These are phyloP conservation scores for Dendrobium catenatum DNA, from an alignment of 106 monocot species.

Conservation along the genomic window DNA sequence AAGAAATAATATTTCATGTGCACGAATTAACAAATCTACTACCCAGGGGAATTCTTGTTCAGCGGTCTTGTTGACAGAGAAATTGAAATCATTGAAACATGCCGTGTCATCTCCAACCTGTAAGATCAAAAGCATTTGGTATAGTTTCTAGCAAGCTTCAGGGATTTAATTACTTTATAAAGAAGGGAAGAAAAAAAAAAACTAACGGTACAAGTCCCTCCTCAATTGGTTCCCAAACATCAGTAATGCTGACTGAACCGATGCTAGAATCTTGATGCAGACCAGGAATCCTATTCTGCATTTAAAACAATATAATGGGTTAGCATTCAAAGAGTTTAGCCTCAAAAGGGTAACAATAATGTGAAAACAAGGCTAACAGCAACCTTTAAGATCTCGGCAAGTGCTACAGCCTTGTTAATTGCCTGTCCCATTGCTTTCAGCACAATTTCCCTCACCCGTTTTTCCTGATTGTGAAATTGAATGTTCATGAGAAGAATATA, in stretches of 20 bases:
- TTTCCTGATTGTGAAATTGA: constrained; percentile 7
- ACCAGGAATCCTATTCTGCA: constrained; percentile 67
- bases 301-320: constrained; percentile 1
- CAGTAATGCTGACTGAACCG: constrained; percentile 88
- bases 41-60: constrained; percentile 81
- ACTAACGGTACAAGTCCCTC: constrained; percentile 97
- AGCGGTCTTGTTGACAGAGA: constrained; percentile 20
- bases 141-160: neutral
- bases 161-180: neutral
- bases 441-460: constrained; percentile 2
- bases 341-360: neutral
- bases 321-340: neutral
- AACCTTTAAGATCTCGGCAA: constrained; percentile 8
- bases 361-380: neutral
- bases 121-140: constrained; percentile 7
- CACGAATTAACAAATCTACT: neutral
- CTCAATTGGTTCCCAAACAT: constrained; percentile 99
- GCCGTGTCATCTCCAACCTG: constrained; percentile 89
- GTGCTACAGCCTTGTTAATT: constrained; percentile 6
- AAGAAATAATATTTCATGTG: neutral
- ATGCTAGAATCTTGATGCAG: constrained; percentile 84
- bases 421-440: constrained; percentile 12
- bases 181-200: neutral
- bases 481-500: neutral
- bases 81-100: constrained; percentile 94